Percentiles rank a stretch among this genome's conserved stretches.
These are phyloP conservation scores for Alternaria atra DNA, from an alignment of 2,329 filamentous ascomycete genomes.

Conservation along the genomic window DNA sequence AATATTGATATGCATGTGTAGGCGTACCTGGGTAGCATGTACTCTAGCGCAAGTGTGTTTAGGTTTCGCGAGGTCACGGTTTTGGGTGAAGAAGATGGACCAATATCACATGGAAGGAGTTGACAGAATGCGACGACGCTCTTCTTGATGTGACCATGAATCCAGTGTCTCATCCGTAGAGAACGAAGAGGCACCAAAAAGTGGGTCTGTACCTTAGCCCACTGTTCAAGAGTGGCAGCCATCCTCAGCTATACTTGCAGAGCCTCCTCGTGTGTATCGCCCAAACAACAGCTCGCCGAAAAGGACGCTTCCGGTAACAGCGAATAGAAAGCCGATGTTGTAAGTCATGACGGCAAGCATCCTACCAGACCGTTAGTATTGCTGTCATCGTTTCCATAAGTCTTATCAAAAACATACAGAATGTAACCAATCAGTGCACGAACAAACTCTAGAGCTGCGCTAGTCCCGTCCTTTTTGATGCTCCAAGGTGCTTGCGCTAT, in stretches of 20 bases:
- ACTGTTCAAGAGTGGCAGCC: conserved; percentile 35
- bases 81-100: too few species aligned
- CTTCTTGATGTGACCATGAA: background rate
- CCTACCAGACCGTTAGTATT: conserved; percentile 16
- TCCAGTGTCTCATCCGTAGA: background rate
- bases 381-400: background rate
- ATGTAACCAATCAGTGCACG: conserved; percentile 41
- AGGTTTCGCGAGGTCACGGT: too few species aligned
- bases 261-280: conserved; percentile 32
- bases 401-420: conserved; percentile 28
- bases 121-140: background rate
- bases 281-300: conserved; percentile 42
- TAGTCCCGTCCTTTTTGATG: conserved; percentile 29
- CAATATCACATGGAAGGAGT: background rate
- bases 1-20: too few species aligned
- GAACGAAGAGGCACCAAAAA: background rate
- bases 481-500: conserved; percentile 29
- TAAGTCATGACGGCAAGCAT: conserved; percentile 48
- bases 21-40: too few species aligned
- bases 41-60: too few species aligned
- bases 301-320: conserved; percentile 41
- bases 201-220: background rate
- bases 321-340: conserved; percentile 43
- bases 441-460: conserved; percentile 34
- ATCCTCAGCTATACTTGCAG: conserved; percentile 33